These are phyloP conservation scores for Flueggea neowawraea DNA, from an alignment of 441 rosid species.

Conservation along the genomic window DNA sequence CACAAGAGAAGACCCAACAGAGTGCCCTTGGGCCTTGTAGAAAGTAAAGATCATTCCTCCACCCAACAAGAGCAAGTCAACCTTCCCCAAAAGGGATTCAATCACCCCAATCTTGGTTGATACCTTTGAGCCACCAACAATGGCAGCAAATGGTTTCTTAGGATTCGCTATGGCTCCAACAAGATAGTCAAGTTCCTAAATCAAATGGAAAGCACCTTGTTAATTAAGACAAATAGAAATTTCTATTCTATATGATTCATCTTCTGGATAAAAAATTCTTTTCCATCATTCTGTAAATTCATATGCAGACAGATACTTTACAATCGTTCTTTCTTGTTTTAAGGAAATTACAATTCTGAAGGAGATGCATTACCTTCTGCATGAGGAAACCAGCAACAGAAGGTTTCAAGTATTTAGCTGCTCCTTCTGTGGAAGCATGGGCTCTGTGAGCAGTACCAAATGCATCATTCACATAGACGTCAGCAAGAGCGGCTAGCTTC, in stretches of 20 bases:
- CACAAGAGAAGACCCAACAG: conserved; percentile 84
- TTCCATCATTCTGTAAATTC: too few relatives aligned
- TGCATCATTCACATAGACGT: conserved; percentile 91
- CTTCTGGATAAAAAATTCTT: background rate
- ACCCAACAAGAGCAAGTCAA: conserved; percentile 73
- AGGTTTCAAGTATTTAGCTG: conserved; percentile 86
- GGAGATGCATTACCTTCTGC: conserved; percentile 65
- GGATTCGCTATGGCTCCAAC: conserved; percentile 93
- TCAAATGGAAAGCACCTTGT: conserved; percentile 2
- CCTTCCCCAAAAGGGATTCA: conserved; percentile 75
- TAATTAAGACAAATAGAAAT: background rate
- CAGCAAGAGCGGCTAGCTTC: conserved; percentile 92
- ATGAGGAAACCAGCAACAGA: conserved; percentile 97
- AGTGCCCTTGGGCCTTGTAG: conserved; percentile 83
- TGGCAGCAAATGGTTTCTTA: conserved; percentile 96
- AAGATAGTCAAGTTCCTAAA: conserved; percentile 93
- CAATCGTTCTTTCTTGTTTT: too few relatives aligned
- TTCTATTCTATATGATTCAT: background rate
- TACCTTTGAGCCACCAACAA: conserved; percentile 93
- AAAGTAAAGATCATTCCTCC: conserved; percentile 97
- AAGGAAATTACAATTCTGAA: background rate
- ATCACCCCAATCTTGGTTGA: conserved; percentile 92
- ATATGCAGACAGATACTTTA: too few relatives aligned
- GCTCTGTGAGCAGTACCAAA: conserved; percentile 97
- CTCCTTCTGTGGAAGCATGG: conserved; percentile 98